Conservation (phyloP, 805 yeast species). For the Metschnikowia chrysomelidarum region DNA sequence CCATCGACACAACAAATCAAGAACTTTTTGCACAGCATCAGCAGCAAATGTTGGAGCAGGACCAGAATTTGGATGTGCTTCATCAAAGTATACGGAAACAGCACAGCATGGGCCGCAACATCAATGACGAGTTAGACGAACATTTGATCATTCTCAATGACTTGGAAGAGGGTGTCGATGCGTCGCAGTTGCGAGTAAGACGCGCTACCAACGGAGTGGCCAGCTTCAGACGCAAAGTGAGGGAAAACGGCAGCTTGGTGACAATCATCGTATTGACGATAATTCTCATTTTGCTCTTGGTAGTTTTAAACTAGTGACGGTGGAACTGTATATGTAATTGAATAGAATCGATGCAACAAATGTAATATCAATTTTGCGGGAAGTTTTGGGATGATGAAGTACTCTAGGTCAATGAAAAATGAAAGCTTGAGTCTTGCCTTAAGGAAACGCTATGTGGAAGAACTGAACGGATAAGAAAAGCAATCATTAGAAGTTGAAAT, state of each 20-base stretch:
- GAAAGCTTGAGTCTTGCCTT: too few species aligned
- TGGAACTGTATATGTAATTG: background rate
- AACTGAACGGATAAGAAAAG: conserved; percentile 1
- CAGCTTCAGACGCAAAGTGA: conserved; percentile 31
- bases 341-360: too few species aligned
- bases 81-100: conserved; percentile 36
- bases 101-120: conserved; percentile 38
- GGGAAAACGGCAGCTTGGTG: conserved; percentile 43
- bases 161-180: conserved; percentile 41
- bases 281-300: conserved; percentile 38
- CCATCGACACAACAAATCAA: conserved; percentile 33
- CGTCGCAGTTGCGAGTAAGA: conserved; percentile 29
- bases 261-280: conserved; percentile 42
- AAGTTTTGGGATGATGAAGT: too few species aligned
- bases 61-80: conserved; percentile 32
- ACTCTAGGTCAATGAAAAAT: too few species aligned
- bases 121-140: conserved; percentile 40
- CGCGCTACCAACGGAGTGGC: conserved; percentile 31
- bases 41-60: conserved; percentile 39
- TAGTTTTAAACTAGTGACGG: conserved; percentile 34
- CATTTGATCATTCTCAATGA: conserved; percentile 41
- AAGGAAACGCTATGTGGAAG: too few species aligned
- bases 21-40: conserved; percentile 44
- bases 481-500: conserved; percentile 35
- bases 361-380: too few species aligned